Evolutionary conservation across 2,329 filamentous ascomycete species (phyloP), one percentile per base, ranked within the genome.

Genomic region (Myriosclerotinia curreyana): DNA sequence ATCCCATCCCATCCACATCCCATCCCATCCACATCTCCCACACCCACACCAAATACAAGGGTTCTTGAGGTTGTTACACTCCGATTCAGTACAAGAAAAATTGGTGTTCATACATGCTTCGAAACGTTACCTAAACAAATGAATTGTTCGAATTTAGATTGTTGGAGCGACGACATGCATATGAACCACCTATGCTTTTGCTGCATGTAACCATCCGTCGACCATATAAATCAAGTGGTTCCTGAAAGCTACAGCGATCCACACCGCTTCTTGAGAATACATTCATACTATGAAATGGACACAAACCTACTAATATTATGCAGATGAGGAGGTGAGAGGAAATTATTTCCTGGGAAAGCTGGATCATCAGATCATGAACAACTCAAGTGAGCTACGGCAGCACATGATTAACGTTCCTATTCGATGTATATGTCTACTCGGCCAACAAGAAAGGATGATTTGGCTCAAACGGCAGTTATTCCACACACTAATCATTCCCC

Each of bases 251-350:
- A 46, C 28, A 11, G 20, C 20, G 20, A 58, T 48, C 8, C 8
- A 58, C 42, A 58, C 55, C 55, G 55, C 55, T 36, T 48, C 28
- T 58, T 58, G 42, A 25, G 46, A 6, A 12, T 31, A 31, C 31
- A 48, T 58, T 48, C 42, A 58, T 38, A 46, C n/a, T 58, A 15
- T 46, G 12, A 8, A 36, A 46, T 34, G 20, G 9, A 12, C 42
- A 48, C 14, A 36, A 36, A n/a, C 17, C n/a, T 36, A 58, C 31
- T 11, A 42, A 58, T 25, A 20, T 6, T 28, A 58, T 58, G 28
- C n/a, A 15, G 8, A 7, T 17, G 28, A 36, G 55, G 42, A 48
- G 42, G 55, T 48, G 55, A 58, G 55, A 25, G 14, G n/a, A 36
- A 36, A 48, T 5, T 5, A 20, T 48, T 48, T 48, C 31, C 14